phyloP scores from a whole-genome alignment of 352 stramenopile species.

The Phytophthora foliorum region DNA sequence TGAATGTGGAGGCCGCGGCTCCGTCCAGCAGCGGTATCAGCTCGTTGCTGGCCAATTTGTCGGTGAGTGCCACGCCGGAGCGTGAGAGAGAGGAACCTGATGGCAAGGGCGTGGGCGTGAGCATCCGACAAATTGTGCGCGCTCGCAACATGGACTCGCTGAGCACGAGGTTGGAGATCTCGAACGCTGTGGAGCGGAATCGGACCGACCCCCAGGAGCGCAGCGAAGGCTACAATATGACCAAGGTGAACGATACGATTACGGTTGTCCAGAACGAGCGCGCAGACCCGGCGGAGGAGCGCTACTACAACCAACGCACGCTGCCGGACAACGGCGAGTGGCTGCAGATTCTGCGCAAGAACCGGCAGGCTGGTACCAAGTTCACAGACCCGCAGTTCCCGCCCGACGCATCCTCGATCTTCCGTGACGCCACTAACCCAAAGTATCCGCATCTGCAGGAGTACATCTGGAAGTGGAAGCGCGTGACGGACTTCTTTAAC shows the following conservation, averaged over 20 bases:
- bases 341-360: slow-evolving; percentile 77
- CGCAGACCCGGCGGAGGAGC: slow-evolving; percentile 63
- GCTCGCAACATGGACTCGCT: slow-evolving; percentile 84
- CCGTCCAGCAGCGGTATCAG: slow-evolving; percentile 62
- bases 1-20: slow-evolving; percentile 52
- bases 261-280: slow-evolving; percentile 78
- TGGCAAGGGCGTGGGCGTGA: slow-evolving; percentile 67
- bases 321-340: slow-evolving; percentile 79
- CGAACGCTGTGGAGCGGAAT: slow-evolving; percentile 74
- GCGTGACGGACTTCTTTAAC: slow-evolving; percentile 87
- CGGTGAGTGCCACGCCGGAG: slow-evolving; percentile 50
- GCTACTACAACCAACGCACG: slow-evolving; percentile 74
- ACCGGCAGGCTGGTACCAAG: slow-evolving; percentile 75
- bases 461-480: slow-evolving; percentile 89
- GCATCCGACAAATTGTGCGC: slow-evolving; percentile 59
- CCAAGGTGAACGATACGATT: slow-evolving; percentile 73
- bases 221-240: slow-evolving; percentile 81
- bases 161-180: slow-evolving; percentile 77
- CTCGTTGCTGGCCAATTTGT: slow-evolving; percentile 70
- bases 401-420: slow-evolving; percentile 74
- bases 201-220: slow-evolving; percentile 57
- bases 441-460: slow-evolving; percentile 80
- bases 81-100: slow-evolving; percentile 70
- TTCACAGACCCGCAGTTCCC: slow-evolving; percentile 89
- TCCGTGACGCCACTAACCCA: slow-evolving; percentile 68